Evolutionary conservation across 306 rosid species (phyloP).

Genomic region (Astragalus glycyphyllos): DNA sequence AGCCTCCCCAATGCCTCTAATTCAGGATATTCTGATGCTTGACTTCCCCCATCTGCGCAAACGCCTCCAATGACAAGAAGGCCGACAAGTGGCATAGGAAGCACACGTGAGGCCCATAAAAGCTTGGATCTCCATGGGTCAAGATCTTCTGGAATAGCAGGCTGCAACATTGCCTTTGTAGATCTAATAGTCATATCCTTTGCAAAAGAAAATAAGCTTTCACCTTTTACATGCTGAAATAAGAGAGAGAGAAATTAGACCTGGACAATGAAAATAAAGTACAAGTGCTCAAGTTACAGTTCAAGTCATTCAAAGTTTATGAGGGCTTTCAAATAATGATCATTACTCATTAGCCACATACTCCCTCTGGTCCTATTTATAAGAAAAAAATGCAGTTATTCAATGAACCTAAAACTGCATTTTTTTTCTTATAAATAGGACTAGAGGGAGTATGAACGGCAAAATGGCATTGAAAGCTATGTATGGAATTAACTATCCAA

Average conservation of each 20-base stretch:
- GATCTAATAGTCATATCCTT: constrained; percentile 88
- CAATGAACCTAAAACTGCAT: too few relatives aligned
- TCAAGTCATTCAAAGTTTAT: not conserved
- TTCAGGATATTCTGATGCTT: constrained; percentile 82
- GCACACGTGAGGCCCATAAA: constrained; percentile 91
- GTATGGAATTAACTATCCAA: constrained; percentile 12
- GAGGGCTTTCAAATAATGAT: constrained; percentile 12
- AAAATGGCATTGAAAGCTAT: constrained; percentile 22
- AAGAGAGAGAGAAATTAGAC: constrained; percentile 19
- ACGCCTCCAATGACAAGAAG: constrained; percentile 78
- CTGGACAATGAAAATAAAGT: constrained; percentile 29
- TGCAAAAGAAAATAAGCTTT: constrained; percentile 90
- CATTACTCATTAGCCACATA: constrained; percentile 9
- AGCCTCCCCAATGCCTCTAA: constrained; percentile 93
- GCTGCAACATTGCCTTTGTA: constrained; percentile 76
- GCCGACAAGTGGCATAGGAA: constrained; percentile 98
- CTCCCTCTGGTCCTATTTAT: not conserved
- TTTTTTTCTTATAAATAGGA: too few relatives aligned
- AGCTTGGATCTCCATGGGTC: constrained; percentile 90
- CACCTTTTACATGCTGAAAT: constrained; percentile 85
- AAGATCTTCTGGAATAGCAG: constrained; percentile 72
- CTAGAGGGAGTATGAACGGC: not conserved
- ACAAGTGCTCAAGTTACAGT: constrained; percentile 19
- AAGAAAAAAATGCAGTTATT: too few relatives aligned
- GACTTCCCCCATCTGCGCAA: constrained; percentile 74